phyloP scores from a whole-genome alignment of 78 protist species.

The Dictyostelium citrinum region DNA sequence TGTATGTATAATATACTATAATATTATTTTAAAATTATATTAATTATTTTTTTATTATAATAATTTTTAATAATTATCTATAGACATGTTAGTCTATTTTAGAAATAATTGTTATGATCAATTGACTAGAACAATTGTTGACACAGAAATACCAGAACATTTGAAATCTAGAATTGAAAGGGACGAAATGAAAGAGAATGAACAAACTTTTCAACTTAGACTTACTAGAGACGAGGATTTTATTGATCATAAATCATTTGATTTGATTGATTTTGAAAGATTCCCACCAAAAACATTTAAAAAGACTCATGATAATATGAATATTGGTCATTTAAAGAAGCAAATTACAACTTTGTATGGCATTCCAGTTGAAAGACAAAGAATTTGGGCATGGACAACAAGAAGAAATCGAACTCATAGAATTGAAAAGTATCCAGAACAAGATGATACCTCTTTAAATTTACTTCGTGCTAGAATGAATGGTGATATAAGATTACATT shows the following conservation, averaged over 20 bases:
- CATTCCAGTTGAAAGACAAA: conserved; percentile 67
- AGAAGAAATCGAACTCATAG: conserved; percentile 54
- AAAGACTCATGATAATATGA: conserved; percentile 9
- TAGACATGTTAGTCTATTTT: conserved; percentile 95
- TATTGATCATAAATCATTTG: conserved; percentile 13
- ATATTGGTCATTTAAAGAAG: conserved; percentile 17
- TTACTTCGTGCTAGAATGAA: neutral
- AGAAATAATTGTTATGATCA: conserved; percentile 45
- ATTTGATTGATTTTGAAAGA: conserved; percentile 6
- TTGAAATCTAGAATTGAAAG: conserved; percentile 36
- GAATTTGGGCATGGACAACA: conserved; percentile 52
- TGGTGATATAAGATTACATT: conserved; percentile 34
- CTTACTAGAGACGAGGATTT: conserved; percentile 64
- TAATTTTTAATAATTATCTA: no score
- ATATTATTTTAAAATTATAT: no score
- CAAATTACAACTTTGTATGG: conserved; percentile 50
- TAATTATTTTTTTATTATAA: no score
- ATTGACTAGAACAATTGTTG: conserved; percentile 43
- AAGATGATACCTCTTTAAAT: conserved; percentile 36
- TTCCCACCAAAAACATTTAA: conserved; percentile 4
- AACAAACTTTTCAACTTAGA: neutral
- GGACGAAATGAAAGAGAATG: conserved; percentile 35
- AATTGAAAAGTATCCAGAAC: conserved; percentile 39
- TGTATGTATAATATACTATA: neutral
- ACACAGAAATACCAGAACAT: conserved; percentile 53